Evolutionary conservation across 352 stramenopile genomes (phyloP).

Genomic region (Phytophthora chlamydospora): DNA sequence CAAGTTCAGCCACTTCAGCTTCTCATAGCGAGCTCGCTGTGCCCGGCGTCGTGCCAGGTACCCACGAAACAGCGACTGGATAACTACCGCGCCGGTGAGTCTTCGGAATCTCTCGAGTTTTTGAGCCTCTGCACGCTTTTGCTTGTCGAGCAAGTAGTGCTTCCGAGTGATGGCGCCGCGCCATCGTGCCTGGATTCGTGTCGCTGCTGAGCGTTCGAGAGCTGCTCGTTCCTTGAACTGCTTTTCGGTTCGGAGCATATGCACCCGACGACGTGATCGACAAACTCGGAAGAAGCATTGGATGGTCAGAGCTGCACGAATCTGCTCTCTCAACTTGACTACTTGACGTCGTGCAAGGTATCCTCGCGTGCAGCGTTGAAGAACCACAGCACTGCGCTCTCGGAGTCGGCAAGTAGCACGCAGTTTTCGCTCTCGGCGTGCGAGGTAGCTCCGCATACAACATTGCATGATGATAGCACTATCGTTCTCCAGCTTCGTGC

Average conservation of each 20-base stretch:
- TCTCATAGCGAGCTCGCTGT: slow-evolving; percentile 61
- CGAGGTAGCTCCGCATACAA: slow-evolving; percentile 53
- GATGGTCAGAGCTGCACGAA: slow-evolving; percentile 56
- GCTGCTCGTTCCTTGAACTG: slow-evolving; percentile 25
- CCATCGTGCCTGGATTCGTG: slow-evolving; percentile 60
- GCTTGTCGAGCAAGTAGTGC: slow-evolving; percentile 39
- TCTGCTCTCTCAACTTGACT: slow-evolving; percentile 26
- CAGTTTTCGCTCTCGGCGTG: slow-evolving; percentile 48
- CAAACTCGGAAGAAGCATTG: slow-evolving; percentile 58
- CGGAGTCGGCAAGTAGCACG: slow-evolving; percentile 22
- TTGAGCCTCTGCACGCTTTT: slow-evolving; percentile 36
- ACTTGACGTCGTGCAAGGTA: slow-evolving; percentile 50
- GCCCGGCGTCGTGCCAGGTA: slow-evolving; percentile 56
- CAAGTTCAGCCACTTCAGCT: slow-evolving; percentile 73
- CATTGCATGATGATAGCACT: slow-evolving; percentile 63
- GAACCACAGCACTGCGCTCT: slow-evolving; percentile 37
- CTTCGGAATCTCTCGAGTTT: slow-evolving; percentile 45
- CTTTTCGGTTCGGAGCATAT: slow-evolving; percentile 50
- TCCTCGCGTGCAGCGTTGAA: slow-evolving; percentile 62
- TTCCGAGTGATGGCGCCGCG: slow-evolving; percentile 35
- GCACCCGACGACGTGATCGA: slow-evolving; percentile 42
- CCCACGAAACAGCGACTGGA: slow-evolving; percentile 71
- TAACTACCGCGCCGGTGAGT: slow-evolving; percentile 53
- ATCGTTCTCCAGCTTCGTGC: slow-evolving; percentile 65
- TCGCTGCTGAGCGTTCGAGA: slow-evolving; percentile 43